Base-by-base conservation (phyloP, 768 basidiomycete genomes). In the Boletellus sp. region DNA sequence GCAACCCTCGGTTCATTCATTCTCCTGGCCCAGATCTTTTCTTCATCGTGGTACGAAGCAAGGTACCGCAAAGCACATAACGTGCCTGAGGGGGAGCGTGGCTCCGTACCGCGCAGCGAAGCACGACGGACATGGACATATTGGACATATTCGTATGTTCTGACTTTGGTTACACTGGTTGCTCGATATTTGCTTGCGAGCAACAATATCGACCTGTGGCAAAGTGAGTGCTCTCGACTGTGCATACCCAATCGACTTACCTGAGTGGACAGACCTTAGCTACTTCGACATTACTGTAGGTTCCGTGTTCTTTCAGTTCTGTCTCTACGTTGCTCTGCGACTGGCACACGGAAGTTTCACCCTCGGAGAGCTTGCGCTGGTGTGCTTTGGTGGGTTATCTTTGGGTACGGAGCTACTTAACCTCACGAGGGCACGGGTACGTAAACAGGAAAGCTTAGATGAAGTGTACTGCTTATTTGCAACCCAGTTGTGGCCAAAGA, bases 271-370 rank as follows among this genome's bases (percentile, higher is more conserved):
- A 95, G 94, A 91, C 68, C 73, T 94, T 62, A 85, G 78, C 52
- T 76, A 79, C 53, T 81, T 89, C 48, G 94, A 97, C 59, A 75
- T 90, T 48, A 69, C 79, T 13, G 71, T 87, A 20, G 78, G 80
- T 32, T 83, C 91, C 2, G 62, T 88, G 37, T 92, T 94, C 70
- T 96, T 87, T 66, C 96, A 97, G 65, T 87, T 94, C 62, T 83
- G 91, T 44, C 74, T 98, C 40, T 99, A 98, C 67, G 76, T 88
- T 41, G 88, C 89, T 36, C 77, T 96, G 36, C 81, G 96, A 20
- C 76, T 99, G 38, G 94, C 94, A 4, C 88, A 96, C 59, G 81
- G 88, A n/a, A 90, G 90, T 11, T 94, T 98, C 70, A 98, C 94
- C 0, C 78, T 99, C 1, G 96, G 96, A 28, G 96, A 99, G 66